Base-by-base conservation (phyloP, 176 grass and related monocot genomes). In the Paspalum notatum region DNA sequence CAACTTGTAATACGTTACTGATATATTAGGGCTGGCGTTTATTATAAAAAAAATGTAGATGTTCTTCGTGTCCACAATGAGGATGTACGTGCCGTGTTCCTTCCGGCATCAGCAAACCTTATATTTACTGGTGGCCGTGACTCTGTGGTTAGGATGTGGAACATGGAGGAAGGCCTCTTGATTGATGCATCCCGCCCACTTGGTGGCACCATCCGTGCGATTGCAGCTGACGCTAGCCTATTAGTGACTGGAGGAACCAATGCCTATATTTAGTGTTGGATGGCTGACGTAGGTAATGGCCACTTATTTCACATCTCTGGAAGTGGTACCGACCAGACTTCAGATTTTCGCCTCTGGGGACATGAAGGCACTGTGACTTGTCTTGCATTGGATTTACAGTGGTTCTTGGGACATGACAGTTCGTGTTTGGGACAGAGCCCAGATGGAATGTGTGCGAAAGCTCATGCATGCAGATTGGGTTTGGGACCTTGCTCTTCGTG, bases 331-430 rank as follows among this genome's bases (percentile, higher is more conserved):
- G 67, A 89, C 74, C 81, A 83, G 54, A 92, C 83, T 83, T 83
- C 45, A 18, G 90, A 89, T 47, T 87, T 84, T 86, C 87, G 95
- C 60, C 90, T 95, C 7, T 93, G 92, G 95, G 92, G 95, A 22
- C 95, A 98, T 81, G 92, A 98, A 89, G 95, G 95, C 12, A 92
- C 95, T 44, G 83, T 98, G 32, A 95, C 95, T 81, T 93, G 92
- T 84, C 88, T 98, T 74, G 90, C 88, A 14, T 85, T 98, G 81
- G 95, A 98, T 98, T 87, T 98, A 91, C 64, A 98, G 95, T 80
- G 92, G 92, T 73, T 94, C 92, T 68, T 98, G 92, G 95, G 95
- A 98, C 77, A 98, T 93, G 90, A 94, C 85, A 67, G 78, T 98
- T 82, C 84, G 92, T 79, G 75, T 98, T 66, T 98, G 90, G 92